Evolutionary conservation across 2,329 filamentous ascomycete species (phyloP).

Genomic region (Madurella mycetomatis): DNA sequence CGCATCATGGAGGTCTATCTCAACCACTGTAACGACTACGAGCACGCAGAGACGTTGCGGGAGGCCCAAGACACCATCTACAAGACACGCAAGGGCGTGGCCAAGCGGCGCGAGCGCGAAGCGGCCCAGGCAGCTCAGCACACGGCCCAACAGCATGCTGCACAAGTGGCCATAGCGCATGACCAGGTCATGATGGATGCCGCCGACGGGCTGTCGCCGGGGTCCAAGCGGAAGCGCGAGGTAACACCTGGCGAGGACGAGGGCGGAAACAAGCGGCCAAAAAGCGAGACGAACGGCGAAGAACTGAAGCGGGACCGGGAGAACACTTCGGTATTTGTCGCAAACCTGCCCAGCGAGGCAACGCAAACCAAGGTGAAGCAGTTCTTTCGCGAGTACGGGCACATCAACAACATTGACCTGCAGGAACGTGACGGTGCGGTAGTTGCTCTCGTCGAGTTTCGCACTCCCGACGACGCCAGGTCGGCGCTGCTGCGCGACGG

Average conservation of each 20-base stretch:
- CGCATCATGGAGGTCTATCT: constrained; percentile 69
- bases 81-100: constrained; percentile 60
- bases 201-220: constrained; percentile 32
- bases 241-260: constrained; percentile 47
- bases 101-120: constrained; percentile 62
- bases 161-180: constrained; percentile 29
- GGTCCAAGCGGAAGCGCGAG: constrained; percentile 72
- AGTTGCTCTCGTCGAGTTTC: constrained; percentile 81
- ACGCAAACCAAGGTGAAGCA: constrained; percentile 72
- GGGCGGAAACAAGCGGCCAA: constrained; percentile 64
- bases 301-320: constrained; percentile 77
- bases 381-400: constrained; percentile 89
- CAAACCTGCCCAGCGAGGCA: constrained; percentile 66
- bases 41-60: constrained; percentile 70
- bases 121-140: constrained; percentile 46
- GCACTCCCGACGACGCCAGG: constrained; percentile 71
- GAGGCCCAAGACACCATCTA: constrained; percentile 69
- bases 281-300: constrained; percentile 36
- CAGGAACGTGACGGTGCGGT: constrained; percentile 56
- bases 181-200: constrained; percentile 23
- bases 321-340: constrained; percentile 78
- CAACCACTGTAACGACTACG: constrained; percentile 85
- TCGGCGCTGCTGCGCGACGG: constrained; percentile 77
- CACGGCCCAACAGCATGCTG: constrained; percentile 32
- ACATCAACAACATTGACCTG: constrained; percentile 71